A percentile compares a stretch with the other conserved stretches of the same genome.
These are phyloP conservation scores for Colletotrichum sp. DNA, from an alignment of 2,329 filamentous ascomycete species.

Conservation along the genomic window DNA sequence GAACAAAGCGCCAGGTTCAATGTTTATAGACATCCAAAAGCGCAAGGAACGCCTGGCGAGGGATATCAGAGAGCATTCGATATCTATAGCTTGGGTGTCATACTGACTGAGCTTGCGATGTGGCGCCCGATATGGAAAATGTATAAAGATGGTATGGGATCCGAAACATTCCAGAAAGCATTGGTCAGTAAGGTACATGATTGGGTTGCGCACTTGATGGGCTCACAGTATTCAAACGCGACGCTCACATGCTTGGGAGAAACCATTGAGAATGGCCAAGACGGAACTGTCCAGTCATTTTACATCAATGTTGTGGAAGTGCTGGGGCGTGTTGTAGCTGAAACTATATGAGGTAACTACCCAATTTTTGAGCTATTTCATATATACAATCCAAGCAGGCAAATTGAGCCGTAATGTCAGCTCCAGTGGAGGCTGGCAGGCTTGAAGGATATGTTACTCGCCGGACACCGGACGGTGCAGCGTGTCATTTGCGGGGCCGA, in stretches of 20 bases:
- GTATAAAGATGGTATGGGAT: background rate
- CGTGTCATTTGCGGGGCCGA: background rate
- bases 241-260: background rate
- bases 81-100: background rate
- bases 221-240: background rate
- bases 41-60: background rate
- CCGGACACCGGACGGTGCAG: background rate
- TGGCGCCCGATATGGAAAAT: background rate
- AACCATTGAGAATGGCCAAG: background rate
- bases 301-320: background rate
- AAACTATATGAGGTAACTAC: background rate
- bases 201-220: background rate
- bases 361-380: background rate
- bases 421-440: background rate
- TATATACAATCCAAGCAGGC: background rate
- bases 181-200: background rate
- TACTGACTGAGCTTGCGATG: background rate
- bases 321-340: background rate
- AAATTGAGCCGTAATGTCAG: background rate
- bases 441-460: background rate
- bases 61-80: background rate
- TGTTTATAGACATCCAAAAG: background rate
- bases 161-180: background rate
- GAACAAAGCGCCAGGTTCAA: background rate
- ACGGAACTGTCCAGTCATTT: background rate